Evolutionary conservation across 192 early-diverging fungal genomes (phyloP).

Genomic region (Phycomyces blakesleeanus): DNA sequence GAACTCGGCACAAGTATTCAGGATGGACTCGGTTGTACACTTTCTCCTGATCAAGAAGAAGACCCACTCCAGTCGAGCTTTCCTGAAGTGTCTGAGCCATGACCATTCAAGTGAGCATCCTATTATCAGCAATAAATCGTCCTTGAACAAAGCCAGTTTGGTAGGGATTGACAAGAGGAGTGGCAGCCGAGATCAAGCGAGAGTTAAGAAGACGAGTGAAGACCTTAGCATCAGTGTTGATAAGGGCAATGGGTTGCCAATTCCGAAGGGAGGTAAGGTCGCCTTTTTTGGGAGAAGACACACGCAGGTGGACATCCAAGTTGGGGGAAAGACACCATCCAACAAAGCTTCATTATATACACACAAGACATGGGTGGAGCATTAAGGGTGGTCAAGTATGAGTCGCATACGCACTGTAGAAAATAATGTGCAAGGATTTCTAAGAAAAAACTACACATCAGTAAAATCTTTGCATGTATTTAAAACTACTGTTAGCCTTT

Average conservation of each 20-base stretch:
- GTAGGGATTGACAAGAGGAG: constrained; percentile 1
- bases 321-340: neutral
- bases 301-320: neutral
- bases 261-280: constrained; percentile 16
- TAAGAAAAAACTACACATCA: too few relatives aligned
- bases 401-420: too few relatives aligned
- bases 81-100: neutral
- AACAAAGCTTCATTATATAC: neutral
- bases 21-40: constrained; percentile 25
- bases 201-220: constrained; percentile 16
- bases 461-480: too few relatives aligned
- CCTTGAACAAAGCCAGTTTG: constrained; percentile 22
- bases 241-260: constrained; percentile 19
- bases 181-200: neutral
- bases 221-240: constrained; percentile 19
- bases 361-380: too few relatives aligned
- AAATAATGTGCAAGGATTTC: too few relatives aligned
- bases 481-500: too few relatives aligned
- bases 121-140: constrained; percentile 13
- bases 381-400: too few relatives aligned
- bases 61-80: constrained; percentile 5
- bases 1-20: constrained; percentile 1
- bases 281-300: constrained; percentile 27
- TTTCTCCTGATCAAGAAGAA: constrained; percentile 22
- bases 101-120: too few relatives aligned